Evolutionary conservation across 2,329 filamentous ascomycete genomes (phyloP).

Genomic region (Fusarium armeniacum): DNA sequence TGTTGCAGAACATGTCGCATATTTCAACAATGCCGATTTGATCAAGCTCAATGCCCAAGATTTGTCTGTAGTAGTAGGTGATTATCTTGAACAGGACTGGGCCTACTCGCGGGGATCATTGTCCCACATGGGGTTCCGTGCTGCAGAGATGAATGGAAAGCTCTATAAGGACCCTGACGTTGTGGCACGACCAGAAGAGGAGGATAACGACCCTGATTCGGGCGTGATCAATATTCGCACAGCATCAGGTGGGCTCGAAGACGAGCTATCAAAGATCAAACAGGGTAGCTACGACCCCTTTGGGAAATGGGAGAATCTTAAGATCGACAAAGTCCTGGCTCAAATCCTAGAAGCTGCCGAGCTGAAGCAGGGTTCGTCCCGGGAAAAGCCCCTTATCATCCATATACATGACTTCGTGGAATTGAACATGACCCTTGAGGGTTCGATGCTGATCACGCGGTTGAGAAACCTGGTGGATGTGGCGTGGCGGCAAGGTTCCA

Average conservation of each 20-base stretch:
- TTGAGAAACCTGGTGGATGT: constrained; percentile 80
- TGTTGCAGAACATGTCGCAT: constrained; percentile 74
- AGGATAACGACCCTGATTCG: constrained; percentile 55
- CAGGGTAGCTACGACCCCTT: constrained; percentile 57
- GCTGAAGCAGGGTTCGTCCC: constrained; percentile 50
- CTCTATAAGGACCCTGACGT: constrained; percentile 62
- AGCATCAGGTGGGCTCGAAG: constrained; percentile 54
- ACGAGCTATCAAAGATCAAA: constrained; percentile 61
- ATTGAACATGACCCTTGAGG: constrained; percentile 77
- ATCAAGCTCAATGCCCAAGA: constrained; percentile 77
- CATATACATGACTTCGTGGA: constrained; percentile 87
- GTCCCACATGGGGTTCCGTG: constrained; percentile 69
- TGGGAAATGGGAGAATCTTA: constrained; percentile 71
- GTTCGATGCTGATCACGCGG: constrained; percentile 76
- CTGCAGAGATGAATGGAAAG: constrained; percentile 68
- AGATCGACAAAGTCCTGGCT: constrained; percentile 70
- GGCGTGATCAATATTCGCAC: constrained; percentile 51
- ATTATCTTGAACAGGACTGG: constrained; percentile 76
- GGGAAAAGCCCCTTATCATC: constrained; percentile 72
- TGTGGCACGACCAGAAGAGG: constrained; percentile 50
- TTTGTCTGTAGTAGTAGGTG: constrained; percentile 76
- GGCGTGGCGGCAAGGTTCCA: constrained; percentile 77
- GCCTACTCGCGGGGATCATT: constrained; percentile 62
- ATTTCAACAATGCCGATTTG: constrained; percentile 73
- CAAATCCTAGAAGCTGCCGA: constrained; percentile 67